Conservation (phyloP, 352 stramenopile genomes). For the Globisporangium lucens region DNA sequence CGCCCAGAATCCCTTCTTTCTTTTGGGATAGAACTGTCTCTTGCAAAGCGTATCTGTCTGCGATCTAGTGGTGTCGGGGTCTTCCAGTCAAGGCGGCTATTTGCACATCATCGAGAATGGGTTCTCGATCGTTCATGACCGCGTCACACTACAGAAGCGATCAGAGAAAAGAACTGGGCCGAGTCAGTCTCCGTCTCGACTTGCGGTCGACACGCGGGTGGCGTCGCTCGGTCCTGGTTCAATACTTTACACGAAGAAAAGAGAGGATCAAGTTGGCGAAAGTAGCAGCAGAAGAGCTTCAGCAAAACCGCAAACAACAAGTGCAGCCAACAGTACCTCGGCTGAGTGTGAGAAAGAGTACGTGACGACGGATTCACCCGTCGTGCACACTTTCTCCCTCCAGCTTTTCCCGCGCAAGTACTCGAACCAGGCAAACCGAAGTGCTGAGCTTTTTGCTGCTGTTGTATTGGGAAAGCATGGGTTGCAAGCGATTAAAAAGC, state of each 20-base stretch:
- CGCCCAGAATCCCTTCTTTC: neutral
- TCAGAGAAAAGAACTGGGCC: slow-evolving; percentile 14
- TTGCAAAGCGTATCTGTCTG: neutral
- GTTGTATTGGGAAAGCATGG: slow-evolving; percentile 35
- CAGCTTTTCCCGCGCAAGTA: slow-evolving; percentile 24
- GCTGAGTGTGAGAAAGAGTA: slow-evolving; percentile 22
- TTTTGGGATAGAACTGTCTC: neutral
- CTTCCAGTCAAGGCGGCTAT: slow-evolving; percentile 19
- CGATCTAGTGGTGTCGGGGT: slow-evolving; percentile 31
- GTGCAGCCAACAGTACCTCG: neutral
- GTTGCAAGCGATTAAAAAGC: slow-evolving; percentile 24
- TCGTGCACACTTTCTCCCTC: slow-evolving; percentile 29
- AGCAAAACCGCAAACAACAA: neutral
- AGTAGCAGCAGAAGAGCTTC: neutral
- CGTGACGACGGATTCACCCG: slow-evolving; percentile 36
- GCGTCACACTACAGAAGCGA: slow-evolving; percentile 29
- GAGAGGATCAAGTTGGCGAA: neutral
- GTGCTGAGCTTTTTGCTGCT: slow-evolving; percentile 24
- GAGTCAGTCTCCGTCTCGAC: slow-evolving; percentile 16
- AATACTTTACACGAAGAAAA: slow-evolving; percentile 32
- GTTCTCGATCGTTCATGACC: slow-evolving; percentile 40
- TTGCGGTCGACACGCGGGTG: slow-evolving; percentile 38
- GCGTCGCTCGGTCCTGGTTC: slow-evolving; percentile 32
- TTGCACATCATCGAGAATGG: slow-evolving; percentile 41
- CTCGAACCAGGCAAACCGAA: slow-evolving; percentile 6